Evolutionary conservation across 345 rosid genomes (phyloP).

Genomic region (Anastatica hierochuntica): DNA sequence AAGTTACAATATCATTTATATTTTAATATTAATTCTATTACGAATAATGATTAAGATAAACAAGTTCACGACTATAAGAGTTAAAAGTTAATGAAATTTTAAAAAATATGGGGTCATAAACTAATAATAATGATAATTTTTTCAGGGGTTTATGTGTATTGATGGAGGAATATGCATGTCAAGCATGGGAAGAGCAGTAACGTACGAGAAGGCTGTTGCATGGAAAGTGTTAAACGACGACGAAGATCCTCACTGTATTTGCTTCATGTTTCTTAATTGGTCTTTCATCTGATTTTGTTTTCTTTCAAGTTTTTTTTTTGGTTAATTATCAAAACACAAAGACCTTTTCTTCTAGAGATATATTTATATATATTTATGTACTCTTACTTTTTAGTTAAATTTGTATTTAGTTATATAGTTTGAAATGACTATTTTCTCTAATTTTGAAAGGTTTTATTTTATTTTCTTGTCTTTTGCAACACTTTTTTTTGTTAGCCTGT

Average conservation of each 20-base stretch:
- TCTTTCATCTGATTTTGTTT: constrained; percentile 49
- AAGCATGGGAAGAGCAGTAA: constrained; percentile 90
- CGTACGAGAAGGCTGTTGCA: constrained; percentile 81
- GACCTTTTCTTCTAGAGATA: constrained; percentile 13
- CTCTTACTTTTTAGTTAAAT: constrained; percentile 16
- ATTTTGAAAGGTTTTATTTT: constrained; percentile 9
- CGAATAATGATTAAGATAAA: too few species aligned
- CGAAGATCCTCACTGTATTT: constrained; percentile 77
- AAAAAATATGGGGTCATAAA: neutral
- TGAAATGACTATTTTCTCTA: constrained; percentile 10
- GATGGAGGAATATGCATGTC: constrained; percentile 86
- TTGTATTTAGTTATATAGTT: constrained; percentile 13
- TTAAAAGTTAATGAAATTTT: too few species aligned
- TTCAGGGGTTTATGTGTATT: constrained; percentile 77
- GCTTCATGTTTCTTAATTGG: constrained; percentile 94
- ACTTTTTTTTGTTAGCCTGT: neutral
- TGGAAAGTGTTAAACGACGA: constrained; percentile 94
- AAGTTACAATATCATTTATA: too few species aligned
- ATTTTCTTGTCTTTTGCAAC: neutral
- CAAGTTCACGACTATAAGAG: too few species aligned
- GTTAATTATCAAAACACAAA: constrained; percentile 11
- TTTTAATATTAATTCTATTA: too few species aligned
- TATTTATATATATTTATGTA: constrained; percentile 6
- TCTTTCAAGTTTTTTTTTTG: neutral
- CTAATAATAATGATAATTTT: neutral